These are phyloP conservation scores for Onygenales sp. DNA, from an alignment of 2,329 filamentous ascomycete species.

Conservation along the genomic window DNA sequence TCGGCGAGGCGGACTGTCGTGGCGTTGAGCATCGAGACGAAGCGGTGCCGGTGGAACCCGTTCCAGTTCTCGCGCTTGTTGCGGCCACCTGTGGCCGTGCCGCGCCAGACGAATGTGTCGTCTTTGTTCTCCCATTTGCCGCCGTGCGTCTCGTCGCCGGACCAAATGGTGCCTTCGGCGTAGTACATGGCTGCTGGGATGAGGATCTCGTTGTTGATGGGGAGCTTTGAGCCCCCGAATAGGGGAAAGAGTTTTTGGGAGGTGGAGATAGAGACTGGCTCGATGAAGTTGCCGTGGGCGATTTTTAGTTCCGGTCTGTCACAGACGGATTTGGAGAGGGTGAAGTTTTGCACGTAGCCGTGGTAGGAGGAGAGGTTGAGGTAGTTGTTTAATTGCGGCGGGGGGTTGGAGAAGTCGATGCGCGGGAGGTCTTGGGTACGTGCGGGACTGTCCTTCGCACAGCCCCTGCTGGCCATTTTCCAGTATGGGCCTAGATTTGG, in stretches of 20 bases:
- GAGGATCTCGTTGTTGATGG: slow-evolving; percentile 44
- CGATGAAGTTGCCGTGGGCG: slow-evolving; percentile 40
- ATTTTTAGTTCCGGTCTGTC: slow-evolving; percentile 35
- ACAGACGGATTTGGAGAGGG: slow-evolving; percentile 36
- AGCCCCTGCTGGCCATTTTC: slow-evolving; percentile 33
- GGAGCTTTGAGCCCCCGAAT: slow-evolving; percentile 42
- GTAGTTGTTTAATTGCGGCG: slow-evolving; percentile 19
- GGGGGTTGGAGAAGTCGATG: slow-evolving; percentile 25
- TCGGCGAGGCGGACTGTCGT: slow-evolving; percentile 48
- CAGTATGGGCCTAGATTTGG: slow-evolving; percentile 26
- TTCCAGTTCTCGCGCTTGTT: slow-evolving; percentile 52
- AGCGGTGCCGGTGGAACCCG: slow-evolving; percentile 65
- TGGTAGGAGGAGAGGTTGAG: slow-evolving; percentile 25
- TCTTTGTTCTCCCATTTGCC: slow-evolving; percentile 34
- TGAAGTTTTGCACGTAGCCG: slow-evolving; percentile 41
- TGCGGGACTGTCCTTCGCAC: slow-evolving; percentile 15
- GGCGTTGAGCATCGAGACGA: slow-evolving; percentile 62
- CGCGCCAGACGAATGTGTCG: slow-evolving; percentile 37
- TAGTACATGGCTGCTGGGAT: slow-evolving; percentile 43
- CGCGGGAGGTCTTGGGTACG: slow-evolving; percentile 17
- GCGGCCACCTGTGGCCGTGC: slow-evolving; percentile 38
- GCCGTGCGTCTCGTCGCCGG: slow-evolving; percentile 30
- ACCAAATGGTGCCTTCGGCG: slow-evolving; percentile 34
- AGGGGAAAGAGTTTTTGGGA: slow-evolving; percentile 38
- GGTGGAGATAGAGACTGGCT: slow-evolving; percentile 38